Base-by-base conservation (phyloP, 805 yeast genomes). In the Candida krabiensis region DNA sequence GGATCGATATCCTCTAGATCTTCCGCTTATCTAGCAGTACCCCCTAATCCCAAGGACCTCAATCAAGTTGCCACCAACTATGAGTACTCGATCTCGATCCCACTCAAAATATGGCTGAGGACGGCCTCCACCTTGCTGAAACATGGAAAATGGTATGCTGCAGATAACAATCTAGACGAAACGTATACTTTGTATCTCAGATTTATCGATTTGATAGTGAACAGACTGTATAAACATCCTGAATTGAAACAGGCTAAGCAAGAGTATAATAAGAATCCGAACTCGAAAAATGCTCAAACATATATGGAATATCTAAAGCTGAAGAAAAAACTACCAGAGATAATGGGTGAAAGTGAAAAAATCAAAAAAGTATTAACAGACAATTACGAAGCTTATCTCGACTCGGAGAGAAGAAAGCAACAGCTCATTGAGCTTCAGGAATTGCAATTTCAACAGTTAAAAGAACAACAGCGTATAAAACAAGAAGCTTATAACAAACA, bases 111-210 rank as follows among this genome's bases (percentile, higher is more conserved):
- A 16, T 81, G 86, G 72, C 50, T 81, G 21, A 71, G 80, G 39
- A 71, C 81, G 33, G 79, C 73, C 36, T 66, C 60, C 30, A 71
- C 70, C 13, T 63, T 71, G 49, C 61, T 62, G 45, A 68, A 63
- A 55, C 81, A 55, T 61, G 78, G 80, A 0, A 61, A 64, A 21
- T 57, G 71, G 15, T 77, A 70, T 55, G 65, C 64, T 14, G 55
- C 58, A 15, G 75, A 69, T 29, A 63, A 66, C 12, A 64, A 71
- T 19, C 52, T 62, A 28, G 71, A 68, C 28, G 75, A 73, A 41
- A 77, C 86, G 0, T 83, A 73, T 50, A 58, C 78, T 21, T 60
- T 79, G 38, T 80, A 79, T 50, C 61, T 74, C 30, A 60, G 89
- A 39, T 80, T 77, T 47, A 71, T 81, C 16, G 86, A 83, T 42